Conservation (phyloP, 371 early-diverging fungal species). For the Syncephalastrum racemosum region DNA sequence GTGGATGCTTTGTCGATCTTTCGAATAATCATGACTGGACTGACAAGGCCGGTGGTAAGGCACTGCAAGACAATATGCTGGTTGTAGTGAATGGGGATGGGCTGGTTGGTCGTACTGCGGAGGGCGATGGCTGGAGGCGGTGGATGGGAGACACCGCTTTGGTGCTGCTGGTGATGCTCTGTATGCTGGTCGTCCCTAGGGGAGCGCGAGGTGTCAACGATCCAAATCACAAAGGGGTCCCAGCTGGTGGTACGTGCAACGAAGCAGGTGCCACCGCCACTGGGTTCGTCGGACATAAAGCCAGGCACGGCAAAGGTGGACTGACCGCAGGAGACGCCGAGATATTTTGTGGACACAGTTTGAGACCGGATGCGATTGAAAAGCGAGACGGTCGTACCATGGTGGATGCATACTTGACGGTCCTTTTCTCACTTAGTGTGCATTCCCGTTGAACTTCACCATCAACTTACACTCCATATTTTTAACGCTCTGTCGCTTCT, state of each 20-base stretch:
- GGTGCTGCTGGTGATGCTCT: too few species aligned
- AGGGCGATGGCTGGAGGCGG: slow-evolving; percentile 32
- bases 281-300: slow-evolving; percentile 11
- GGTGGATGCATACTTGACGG: slow-evolving; percentile 70
- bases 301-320: slow-evolving; percentile 17
- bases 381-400: slow-evolving; percentile 77
- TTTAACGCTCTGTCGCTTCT: slow-evolving; percentile 75
- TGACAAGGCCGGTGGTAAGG: slow-evolving; percentile 71
- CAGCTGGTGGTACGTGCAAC: slow-evolving; percentile 77
- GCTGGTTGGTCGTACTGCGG: slow-evolving; percentile 21
- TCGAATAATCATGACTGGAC: slow-evolving; percentile 74
- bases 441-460: too few species aligned
- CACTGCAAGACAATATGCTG: slow-evolving; percentile 77
- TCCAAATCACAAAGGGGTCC: slow-evolving; percentile 91
- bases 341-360: slow-evolving; percentile 81
- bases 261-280: slow-evolving; percentile 65
- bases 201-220: slow-evolving; percentile 62
- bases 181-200: too few species aligned
- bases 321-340: slow-evolving; percentile 57
- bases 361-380: slow-evolving; percentile 88
- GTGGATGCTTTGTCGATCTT: slow-evolving; percentile 73
- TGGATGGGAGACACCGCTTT: slow-evolving; percentile 39
- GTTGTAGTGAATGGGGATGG: slow-evolving; percentile 52
- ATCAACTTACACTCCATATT: slow-evolving; percentile 67
- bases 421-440: background rate